Evolutionary conservation across 208 protist genomes (phyloP).

Genomic region (Trypanosoma conorhini): DNA sequence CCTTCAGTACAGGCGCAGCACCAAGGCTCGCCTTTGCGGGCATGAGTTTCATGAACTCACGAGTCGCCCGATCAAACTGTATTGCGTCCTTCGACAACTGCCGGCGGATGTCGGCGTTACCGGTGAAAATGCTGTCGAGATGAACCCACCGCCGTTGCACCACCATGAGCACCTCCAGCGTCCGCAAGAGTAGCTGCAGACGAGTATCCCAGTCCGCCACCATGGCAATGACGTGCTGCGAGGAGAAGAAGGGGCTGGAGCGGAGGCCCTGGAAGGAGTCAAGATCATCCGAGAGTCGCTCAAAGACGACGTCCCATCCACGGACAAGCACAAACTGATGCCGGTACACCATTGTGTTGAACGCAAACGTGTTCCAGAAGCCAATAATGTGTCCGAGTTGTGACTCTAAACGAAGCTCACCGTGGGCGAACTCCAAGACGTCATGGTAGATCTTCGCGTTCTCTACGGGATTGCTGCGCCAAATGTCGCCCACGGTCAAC

Average conservation of each 20-base stretch:
- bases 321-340: slow-evolving; percentile 94
- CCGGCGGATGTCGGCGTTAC: slow-evolving; percentile 93
- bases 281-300: slow-evolving; percentile 94
- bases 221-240: slow-evolving; percentile 62
- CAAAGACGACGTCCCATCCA: slow-evolving; percentile 98
- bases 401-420: slow-evolving; percentile 84
- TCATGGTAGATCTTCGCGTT: slow-evolving; percentile 95
- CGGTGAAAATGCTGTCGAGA: slow-evolving; percentile 97
- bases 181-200: slow-evolving; percentile 88
- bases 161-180: slow-evolving; percentile 95
- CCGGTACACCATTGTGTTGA: slow-evolving; percentile 96
- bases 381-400: slow-evolving; percentile 88
- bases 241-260: slow-evolving; percentile 95
- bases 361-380: slow-evolving; percentile 92
- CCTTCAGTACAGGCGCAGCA: slow-evolving; percentile 43
- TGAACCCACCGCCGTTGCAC: slow-evolving; percentile 99
- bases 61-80: slow-evolving; percentile 94
- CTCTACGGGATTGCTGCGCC: slow-evolving; percentile 87
- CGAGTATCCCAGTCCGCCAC: slow-evolving; percentile 92
- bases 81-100: slow-evolving; percentile 95
- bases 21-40: slow-evolving; percentile 72
- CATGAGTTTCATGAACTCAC: slow-evolving; percentile 95
- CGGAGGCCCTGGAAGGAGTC: slow-evolving; percentile 94
- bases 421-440: slow-evolving; percentile 89
- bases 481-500: slow-evolving; percentile 89